Evolutionary conservation across 2,329 filamentous ascomycete species (phyloP).

Genomic region (Setomelanomma holmii): DNA sequence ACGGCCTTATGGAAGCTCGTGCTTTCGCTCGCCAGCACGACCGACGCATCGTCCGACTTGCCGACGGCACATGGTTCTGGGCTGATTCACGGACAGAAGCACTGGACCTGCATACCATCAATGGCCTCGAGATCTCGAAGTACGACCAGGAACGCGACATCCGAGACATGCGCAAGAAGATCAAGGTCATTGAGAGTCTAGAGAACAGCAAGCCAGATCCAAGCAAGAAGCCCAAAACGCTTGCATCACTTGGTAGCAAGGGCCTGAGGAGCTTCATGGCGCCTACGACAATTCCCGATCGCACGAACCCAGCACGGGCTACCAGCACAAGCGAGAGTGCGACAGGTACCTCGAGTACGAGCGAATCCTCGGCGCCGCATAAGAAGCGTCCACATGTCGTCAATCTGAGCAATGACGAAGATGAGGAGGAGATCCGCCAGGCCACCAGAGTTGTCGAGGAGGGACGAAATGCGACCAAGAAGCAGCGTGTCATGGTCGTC

Average conservation of each 20-base stretch:
- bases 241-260: neutral
- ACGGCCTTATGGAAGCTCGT: constrained; percentile 56
- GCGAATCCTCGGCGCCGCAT: neutral
- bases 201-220: neutral
- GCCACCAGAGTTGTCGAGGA: constrained; percentile 16
- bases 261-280: constrained; percentile 30
- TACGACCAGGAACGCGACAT: constrained; percentile 55
- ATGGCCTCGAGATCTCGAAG: constrained; percentile 59
- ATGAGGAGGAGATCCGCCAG: constrained; percentile 23
- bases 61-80: constrained; percentile 62
- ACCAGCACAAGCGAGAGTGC: constrained; percentile 1
- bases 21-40: constrained; percentile 56
- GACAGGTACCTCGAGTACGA: neutral
- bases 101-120: constrained; percentile 62
- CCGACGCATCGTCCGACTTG: constrained; percentile 50
- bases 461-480: constrained; percentile 12
- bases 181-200: constrained; percentile 53
- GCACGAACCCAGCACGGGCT: neutral
- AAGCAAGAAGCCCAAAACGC: neutral
- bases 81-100: constrained; percentile 63
- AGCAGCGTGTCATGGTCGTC: constrained; percentile 24
- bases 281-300: constrained; percentile 9
- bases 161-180: constrained; percentile 55
- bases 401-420: constrained; percentile 19
- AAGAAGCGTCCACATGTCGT: constrained; percentile 20